A percentile compares a stretch with the other conserved stretches of the same genome.
Conservation (phyloP, 495 filamentous ascomycete genomes). For the Neurospora intermedia region DNA sequence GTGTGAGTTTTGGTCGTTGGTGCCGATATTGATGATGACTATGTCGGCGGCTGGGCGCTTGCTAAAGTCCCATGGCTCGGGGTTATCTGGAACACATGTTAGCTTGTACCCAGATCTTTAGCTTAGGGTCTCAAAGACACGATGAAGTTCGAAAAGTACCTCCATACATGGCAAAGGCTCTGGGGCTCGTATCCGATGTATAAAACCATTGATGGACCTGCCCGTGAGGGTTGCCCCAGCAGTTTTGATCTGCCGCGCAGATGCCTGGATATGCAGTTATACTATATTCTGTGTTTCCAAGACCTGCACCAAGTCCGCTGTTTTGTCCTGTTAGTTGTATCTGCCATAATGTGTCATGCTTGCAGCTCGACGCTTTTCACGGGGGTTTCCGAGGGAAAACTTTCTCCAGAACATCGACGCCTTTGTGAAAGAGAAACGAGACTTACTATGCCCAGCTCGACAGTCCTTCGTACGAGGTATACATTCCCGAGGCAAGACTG, state of each 20-base stretch:
- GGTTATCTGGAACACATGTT: constrained; percentile 24
- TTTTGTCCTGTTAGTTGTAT: too few relatives aligned
- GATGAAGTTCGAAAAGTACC: constrained; percentile 15
- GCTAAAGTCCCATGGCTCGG: constrained; percentile 50
- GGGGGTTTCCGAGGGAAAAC: too few relatives aligned
- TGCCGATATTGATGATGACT: constrained; percentile 57
- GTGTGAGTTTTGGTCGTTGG: constrained; percentile 50
- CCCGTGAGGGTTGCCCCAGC: constrained; percentile 46
- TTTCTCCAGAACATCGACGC: too few relatives aligned
- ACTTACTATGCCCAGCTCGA: constrained; percentile 46
- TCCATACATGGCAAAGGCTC: constrained; percentile 41
- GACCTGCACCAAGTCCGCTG: constrained; percentile 42
- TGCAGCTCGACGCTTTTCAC: neutral
- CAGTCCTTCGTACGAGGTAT: constrained; percentile 52
- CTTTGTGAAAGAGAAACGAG: neutral
- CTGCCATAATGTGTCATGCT: neutral
- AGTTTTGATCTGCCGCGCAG: constrained; percentile 48
- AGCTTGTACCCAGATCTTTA: neutral
- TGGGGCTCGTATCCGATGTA: constrained; percentile 47
- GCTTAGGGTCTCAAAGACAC: neutral
- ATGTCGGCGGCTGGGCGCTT: constrained; percentile 52
- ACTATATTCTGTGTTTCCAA: constrained; percentile 54
- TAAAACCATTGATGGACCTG: constrained; percentile 57
- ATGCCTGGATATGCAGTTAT: constrained; percentile 54
- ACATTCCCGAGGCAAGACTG: constrained; percentile 46